Evolutionary conservation across 108 stramenopile species (phyloP).

Genomic region (Skeletonema grethae): DNA sequence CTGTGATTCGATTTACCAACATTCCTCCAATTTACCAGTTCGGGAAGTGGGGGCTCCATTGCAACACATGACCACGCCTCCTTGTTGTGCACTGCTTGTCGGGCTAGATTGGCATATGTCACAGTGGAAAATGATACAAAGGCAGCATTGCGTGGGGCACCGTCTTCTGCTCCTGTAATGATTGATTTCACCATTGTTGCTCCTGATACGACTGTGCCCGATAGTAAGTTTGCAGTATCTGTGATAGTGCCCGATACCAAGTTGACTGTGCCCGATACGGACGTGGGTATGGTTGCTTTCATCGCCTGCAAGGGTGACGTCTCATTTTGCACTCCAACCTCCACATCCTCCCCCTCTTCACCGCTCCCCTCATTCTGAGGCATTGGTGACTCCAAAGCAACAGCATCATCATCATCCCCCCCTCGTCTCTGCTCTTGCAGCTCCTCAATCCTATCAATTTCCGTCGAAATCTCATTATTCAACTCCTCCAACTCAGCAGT

Average conservation of each 20-base stretch:
- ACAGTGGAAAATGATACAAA: slow-evolving; percentile 28
- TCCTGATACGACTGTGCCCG: too few species aligned
- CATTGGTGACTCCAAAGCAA: too few species aligned
- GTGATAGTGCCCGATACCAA: neutral
- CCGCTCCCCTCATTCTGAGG: slow-evolving; percentile 42
- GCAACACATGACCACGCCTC: slow-evolving; percentile 17
- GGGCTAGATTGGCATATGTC: slow-evolving; percentile 21
- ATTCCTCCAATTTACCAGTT: slow-evolving; percentile 57
- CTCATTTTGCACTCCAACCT: slow-evolving; percentile 36
- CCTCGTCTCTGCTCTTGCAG: slow-evolving; percentile 13
- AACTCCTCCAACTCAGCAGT: slow-evolving; percentile 33
- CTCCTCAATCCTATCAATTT: slow-evolving; percentile 13
- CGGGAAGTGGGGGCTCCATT: slow-evolving; percentile 17
- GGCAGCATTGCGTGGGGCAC: slow-evolving; percentile 23
- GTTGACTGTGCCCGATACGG: neutral
- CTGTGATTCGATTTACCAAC: slow-evolving; percentile 51
- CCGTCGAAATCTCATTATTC: slow-evolving; percentile 36
- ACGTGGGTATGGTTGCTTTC: neutral
- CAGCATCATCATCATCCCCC: slow-evolving; percentile 2
- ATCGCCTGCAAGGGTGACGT: neutral
- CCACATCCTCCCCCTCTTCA: slow-evolving; percentile 45
- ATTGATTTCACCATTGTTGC: slow-evolving; percentile 9
- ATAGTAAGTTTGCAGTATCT: too few species aligned
- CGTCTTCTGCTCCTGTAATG: slow-evolving; percentile 17
- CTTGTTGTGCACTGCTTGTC: slow-evolving; percentile 20